Percentiles rank a stretch among this genome's conserved stretches.
phyloP scores from a whole-genome alignment of 768 basidiomycete genomes.

The Tulasnella sp. region DNA sequence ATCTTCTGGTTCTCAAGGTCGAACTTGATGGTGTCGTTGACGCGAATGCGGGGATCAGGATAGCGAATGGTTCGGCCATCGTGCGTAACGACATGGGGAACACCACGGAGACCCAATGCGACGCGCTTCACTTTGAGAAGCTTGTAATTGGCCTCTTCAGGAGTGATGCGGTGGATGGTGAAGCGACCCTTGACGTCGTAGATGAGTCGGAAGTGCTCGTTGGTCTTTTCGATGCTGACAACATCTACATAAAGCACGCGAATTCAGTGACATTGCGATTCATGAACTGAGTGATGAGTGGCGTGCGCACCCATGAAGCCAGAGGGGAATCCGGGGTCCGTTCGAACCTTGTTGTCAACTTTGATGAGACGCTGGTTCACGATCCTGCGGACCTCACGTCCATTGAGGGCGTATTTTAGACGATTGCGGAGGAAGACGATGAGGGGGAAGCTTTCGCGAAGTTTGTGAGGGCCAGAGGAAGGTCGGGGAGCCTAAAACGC shows the following conservation, averaged over 20 bases:
- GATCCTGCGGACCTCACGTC: constrained; percentile 91
- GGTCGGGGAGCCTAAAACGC: constrained; percentile 79
- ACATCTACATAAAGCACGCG: constrained; percentile 58
- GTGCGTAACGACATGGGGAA: constrained; percentile 97
- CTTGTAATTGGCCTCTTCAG: constrained; percentile 95
- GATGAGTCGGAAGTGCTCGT: constrained; percentile 98
- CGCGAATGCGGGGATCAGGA: constrained; percentile 91
- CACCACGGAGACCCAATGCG: constrained; percentile 86
- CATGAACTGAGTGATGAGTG: background rate
- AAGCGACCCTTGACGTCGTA: constrained; percentile 99
- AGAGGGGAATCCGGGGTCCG: constrained; percentile 92
- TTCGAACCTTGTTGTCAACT: constrained; percentile 98
- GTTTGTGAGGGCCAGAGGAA: constrained; percentile 98
- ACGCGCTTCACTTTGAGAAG: constrained; percentile 91
- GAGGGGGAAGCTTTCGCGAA: constrained; percentile 95
- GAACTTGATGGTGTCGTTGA: constrained; percentile 97
- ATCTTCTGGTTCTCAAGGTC: constrained; percentile 95
- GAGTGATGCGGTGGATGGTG: constrained; percentile 98
- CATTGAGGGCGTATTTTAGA: constrained; percentile 97
- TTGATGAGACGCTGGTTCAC: constrained; percentile 96
- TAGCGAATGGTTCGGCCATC: constrained; percentile 99
- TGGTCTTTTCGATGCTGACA: constrained; percentile 94
- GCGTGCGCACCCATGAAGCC: constrained; percentile 85
- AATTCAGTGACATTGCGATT: background rate
- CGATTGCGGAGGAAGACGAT: constrained; percentile 97